Conservation (phyloP, 768 basidiomycete species). For the Russula sp. region DNA sequence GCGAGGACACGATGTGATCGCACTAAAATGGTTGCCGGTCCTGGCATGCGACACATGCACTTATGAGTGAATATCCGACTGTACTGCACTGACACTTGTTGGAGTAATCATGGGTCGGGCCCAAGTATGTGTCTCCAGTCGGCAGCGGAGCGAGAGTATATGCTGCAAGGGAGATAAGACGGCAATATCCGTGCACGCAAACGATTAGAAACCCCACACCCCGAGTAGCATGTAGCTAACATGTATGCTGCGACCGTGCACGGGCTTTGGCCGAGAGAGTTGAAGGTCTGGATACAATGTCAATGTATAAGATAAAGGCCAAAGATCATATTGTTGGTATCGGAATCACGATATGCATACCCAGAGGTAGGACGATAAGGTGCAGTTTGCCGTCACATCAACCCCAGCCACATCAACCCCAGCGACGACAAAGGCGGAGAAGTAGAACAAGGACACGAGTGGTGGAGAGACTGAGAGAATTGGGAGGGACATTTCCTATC, state of each 20-base stretch:
- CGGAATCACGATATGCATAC: background rate
- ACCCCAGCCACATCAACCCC: too few species aligned
- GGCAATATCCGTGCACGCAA: background rate
- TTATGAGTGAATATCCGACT: slow-evolving; percentile 9
- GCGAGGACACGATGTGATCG: background rate
- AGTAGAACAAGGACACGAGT: too few species aligned
- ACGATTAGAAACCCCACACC: background rate
- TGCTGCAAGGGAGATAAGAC: background rate
- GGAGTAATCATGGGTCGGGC: background rate
- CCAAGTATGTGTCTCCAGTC: background rate
- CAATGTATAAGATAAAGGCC: background rate
- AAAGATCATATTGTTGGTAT: too few species aligned
- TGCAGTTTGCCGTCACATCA: too few species aligned
- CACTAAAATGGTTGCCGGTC: background rate
- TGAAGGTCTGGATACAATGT: background rate
- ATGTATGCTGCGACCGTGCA: slow-evolving; percentile 10
- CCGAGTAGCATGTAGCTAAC: slow-evolving; percentile 8
- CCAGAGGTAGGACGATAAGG: background rate
- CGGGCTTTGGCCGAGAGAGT: slow-evolving; percentile 12
- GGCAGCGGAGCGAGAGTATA: background rate
- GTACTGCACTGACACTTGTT: slow-evolving; percentile 20
- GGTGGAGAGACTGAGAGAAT: too few species aligned
- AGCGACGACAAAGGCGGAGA: too few species aligned
- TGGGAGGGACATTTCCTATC: too few species aligned
- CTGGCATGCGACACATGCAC: slow-evolving; percentile 21